A percentile compares a stretch with the other conserved stretches of the same genome.
phyloP scores from a whole-genome alignment of 176 grass and related monocot species.

The Eremochloa ophiuroides region DNA sequence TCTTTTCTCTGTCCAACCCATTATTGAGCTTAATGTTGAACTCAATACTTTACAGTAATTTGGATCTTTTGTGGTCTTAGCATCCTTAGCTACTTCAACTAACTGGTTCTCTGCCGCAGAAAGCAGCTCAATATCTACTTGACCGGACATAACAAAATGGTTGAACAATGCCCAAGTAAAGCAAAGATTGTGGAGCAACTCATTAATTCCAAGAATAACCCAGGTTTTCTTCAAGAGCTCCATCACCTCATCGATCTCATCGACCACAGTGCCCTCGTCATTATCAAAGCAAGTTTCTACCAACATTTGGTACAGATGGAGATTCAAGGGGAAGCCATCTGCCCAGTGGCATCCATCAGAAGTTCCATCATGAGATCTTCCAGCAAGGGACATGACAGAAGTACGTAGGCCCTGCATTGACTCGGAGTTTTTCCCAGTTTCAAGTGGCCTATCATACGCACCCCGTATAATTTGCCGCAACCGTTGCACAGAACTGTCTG shows the following conservation, averaged over 20 bases:
- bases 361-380: slow-evolving; percentile 69
- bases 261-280: slow-evolving; percentile 77
- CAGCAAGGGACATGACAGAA: slow-evolving; percentile 73
- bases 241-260: slow-evolving; percentile 94
- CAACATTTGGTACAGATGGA: slow-evolving; percentile 89
- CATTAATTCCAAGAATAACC: slow-evolving; percentile 81
- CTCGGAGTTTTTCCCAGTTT: slow-evolving; percentile 91
- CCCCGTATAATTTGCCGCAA: slow-evolving; percentile 76
- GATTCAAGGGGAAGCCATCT: slow-evolving; percentile 91
- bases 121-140: slow-evolving; percentile 87
- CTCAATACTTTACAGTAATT: slow-evolving; percentile 92
- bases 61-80: slow-evolving; percentile 88
- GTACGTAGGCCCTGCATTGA: slow-evolving; percentile 83
- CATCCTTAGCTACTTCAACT: slow-evolving; percentile 83
- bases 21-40: slow-evolving; percentile 88
- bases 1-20: slow-evolving; percentile 97
- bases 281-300: slow-evolving; percentile 96
- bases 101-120: slow-evolving; percentile 82
- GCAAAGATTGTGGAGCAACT: slow-evolving; percentile 94
- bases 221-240: slow-evolving; percentile 97
- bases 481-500: slow-evolving; percentile 68
- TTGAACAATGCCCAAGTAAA: slow-evolving; percentile 97
- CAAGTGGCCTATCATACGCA: slow-evolving; percentile 64
- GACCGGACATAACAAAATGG: slow-evolving; percentile 67
- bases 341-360: slow-evolving; percentile 94